Evolutionary conservation across 2,329 filamentous ascomycete genomes (phyloP).

Genomic region (Xylariales sp.): DNA sequence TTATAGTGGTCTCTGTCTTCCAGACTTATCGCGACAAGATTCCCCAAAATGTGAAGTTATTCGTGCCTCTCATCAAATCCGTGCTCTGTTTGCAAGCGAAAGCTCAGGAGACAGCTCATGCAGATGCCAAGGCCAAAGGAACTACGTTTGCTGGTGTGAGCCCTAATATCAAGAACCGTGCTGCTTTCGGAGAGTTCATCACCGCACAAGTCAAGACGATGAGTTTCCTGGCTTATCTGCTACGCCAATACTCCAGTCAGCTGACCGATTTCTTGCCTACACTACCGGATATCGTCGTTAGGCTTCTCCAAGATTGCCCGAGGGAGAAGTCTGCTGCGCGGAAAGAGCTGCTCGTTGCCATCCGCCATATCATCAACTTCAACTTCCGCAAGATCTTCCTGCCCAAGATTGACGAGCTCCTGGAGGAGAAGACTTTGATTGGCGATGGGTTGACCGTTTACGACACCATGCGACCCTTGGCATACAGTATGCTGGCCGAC

Average conservation of each 20-base stretch:
- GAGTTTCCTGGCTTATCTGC: constrained; percentile 93
- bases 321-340: constrained; percentile 88
- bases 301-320: constrained; percentile 88
- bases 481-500: constrained; percentile 98
- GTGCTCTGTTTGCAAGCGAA: constrained; percentile 85
- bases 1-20: constrained; percentile 97
- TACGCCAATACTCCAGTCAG: constrained; percentile 82
- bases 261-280: constrained; percentile 82
- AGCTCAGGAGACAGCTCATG: constrained; percentile 87
- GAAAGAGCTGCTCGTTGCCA: constrained; percentile 93
- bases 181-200: constrained; percentile 95
- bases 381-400: constrained; percentile 96
- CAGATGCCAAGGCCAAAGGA: constrained; percentile 72
- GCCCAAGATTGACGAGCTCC: constrained; percentile 86
- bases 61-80: constrained; percentile 89
- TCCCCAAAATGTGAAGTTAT: constrained; percentile 78
- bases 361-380: constrained; percentile 98
- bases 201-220: constrained; percentile 98
- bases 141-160: constrained; percentile 90
- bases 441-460: constrained; percentile 95
- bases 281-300: constrained; percentile 83
- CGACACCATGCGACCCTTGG: constrained; percentile 90
- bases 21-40: constrained; percentile 84
- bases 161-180: constrained; percentile 86
- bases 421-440: constrained; percentile 91